Percentiles rank a stretch among this genome's conserved stretches.
phyloP scores from a whole-genome alignment of 1,284 basidiomycete genomes.

The Megacollybia platyphylla region DNA sequence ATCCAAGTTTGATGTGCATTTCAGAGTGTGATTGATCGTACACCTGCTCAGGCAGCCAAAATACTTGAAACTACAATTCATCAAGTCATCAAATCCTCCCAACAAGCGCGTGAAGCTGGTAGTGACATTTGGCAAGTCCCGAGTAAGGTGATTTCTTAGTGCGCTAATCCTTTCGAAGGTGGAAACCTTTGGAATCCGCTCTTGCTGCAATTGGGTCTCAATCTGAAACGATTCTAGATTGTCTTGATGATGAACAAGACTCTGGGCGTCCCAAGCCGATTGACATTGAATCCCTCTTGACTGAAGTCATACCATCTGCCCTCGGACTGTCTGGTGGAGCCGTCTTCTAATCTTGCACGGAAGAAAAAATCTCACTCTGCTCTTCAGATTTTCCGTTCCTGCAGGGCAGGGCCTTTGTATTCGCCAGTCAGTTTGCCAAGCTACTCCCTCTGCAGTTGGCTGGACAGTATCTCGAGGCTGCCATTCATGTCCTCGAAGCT shows the following conservation, averaged over 20 bases:
- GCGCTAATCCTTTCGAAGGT: constrained; percentile 34
- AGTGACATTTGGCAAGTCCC: constrained; percentile 36
- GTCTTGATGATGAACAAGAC: constrained; percentile 62
- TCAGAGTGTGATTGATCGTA: constrained; percentile 65
- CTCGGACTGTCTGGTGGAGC: constrained; percentile 50
- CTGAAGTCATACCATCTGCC: constrained; percentile 69
- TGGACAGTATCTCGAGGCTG: constrained; percentile 78
- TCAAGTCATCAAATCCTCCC: constrained; percentile 40
- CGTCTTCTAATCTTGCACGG: background rate
- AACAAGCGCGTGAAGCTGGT: constrained; percentile 38
- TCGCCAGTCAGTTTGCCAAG: constrained; percentile 82
- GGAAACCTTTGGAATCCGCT: constrained; percentile 80
- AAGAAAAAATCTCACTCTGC: background rate
- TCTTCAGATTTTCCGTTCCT: constrained; percentile 72
- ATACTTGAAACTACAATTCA: constrained; percentile 52
- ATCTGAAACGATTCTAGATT: constrained; percentile 65
- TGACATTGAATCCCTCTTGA: constrained; percentile 67
- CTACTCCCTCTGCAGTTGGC: constrained; percentile 62
- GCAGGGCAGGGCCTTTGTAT: constrained; percentile 90
- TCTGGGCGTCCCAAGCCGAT: constrained; percentile 54
- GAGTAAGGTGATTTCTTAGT: constrained; percentile 3
- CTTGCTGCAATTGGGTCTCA: constrained; percentile 81
- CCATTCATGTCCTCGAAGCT: constrained; percentile 76
- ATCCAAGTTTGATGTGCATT: constrained; percentile 4
- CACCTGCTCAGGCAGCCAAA: constrained; percentile 39